These are phyloP conservation scores for Trypethelium eluteriae DNA, from an alignment of 495 filamentous ascomycete species.

Conservation along the genomic window DNA sequence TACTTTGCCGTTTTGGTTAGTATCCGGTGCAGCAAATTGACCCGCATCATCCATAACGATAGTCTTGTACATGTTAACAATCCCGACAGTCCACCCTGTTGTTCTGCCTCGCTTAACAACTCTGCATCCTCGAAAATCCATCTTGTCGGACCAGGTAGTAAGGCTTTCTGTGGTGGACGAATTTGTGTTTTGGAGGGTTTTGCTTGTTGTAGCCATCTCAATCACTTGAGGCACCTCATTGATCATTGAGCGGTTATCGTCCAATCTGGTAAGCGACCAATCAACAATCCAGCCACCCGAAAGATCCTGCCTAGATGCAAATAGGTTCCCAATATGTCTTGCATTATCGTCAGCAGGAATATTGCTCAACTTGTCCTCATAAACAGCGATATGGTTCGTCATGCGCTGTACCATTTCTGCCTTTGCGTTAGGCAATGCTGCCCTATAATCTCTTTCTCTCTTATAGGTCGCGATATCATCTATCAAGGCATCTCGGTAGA, in stretches of 20 bases:
- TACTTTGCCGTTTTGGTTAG: background rate
- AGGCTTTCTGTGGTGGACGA: background rate
- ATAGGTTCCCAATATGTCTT: background rate
- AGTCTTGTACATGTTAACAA: background rate
- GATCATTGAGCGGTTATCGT: background rate
- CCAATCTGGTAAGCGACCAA: background rate
- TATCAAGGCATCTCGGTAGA: background rate
- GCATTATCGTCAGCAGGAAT: background rate
- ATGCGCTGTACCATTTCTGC: background rate
- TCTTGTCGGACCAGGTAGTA: background rate
- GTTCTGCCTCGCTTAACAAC: background rate
- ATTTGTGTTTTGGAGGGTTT: background rate
- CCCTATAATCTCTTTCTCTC: background rate
- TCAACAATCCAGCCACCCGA: background rate
- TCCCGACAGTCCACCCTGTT: background rate
- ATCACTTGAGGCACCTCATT: background rate
- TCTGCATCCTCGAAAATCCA: background rate
- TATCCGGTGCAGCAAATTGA: background rate
- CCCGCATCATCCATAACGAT: background rate
- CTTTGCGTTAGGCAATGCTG: background rate
- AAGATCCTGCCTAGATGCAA: background rate
- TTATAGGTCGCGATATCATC: background rate
- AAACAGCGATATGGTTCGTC: background rate
- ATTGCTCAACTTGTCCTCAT: background rate
- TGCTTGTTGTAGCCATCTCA: background rate